phyloP scores from a whole-genome alignment of 1,284 basidiomycete genomes.

The Heterobasidion parviporum region DNA sequence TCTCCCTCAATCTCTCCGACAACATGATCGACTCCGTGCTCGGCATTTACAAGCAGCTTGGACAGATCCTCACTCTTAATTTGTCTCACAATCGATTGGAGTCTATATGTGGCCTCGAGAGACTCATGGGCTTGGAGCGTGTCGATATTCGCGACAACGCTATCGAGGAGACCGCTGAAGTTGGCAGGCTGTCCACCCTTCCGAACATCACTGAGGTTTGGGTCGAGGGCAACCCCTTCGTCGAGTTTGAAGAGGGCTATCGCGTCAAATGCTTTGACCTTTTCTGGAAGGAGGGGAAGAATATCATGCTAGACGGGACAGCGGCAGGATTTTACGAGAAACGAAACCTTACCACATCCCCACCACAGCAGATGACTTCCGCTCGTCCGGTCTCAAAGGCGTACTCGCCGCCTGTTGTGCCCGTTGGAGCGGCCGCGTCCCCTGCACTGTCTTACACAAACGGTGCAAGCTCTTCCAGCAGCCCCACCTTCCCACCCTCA shows the following conservation, averaged over 20 bases:
- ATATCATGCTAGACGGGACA: conserved; percentile 67
- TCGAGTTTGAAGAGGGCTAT: conserved; percentile 64
- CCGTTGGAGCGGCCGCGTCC: conserved; percentile 30
- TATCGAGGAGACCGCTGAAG: conserved; percentile 78
- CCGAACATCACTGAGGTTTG: conserved; percentile 74
- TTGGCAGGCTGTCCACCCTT: conserved; percentile 76
- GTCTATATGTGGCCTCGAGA: conserved; percentile 89
- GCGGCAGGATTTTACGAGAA: conserved; percentile 73
- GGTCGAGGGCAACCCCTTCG: conserved; percentile 76
- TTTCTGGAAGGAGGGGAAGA: conserved; percentile 77
- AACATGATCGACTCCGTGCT: conserved; percentile 97
- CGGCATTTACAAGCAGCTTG: conserved; percentile 79
- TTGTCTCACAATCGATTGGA: conserved; percentile 84
- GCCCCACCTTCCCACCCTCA: conserved; percentile 26
- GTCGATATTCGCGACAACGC: conserved; percentile 83
- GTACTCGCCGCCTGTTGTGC: conserved; percentile 51
- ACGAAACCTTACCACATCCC: conserved; percentile 42
- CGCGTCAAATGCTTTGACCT: conserved; percentile 73
- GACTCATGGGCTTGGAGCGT: conserved; percentile 74
- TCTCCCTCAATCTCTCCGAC: conserved; percentile 84
- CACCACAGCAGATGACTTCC: conserved; percentile 43
- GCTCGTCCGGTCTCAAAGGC: conserved; percentile 39
- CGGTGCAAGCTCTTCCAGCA: conserved; percentile 19
- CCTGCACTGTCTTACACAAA: conserved; percentile 11
- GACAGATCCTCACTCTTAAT: conserved; percentile 70